Evolutionary conservation across 371 early-diverging fungal genomes (phyloP).

Genomic region (Mortierella polycephala): DNA sequence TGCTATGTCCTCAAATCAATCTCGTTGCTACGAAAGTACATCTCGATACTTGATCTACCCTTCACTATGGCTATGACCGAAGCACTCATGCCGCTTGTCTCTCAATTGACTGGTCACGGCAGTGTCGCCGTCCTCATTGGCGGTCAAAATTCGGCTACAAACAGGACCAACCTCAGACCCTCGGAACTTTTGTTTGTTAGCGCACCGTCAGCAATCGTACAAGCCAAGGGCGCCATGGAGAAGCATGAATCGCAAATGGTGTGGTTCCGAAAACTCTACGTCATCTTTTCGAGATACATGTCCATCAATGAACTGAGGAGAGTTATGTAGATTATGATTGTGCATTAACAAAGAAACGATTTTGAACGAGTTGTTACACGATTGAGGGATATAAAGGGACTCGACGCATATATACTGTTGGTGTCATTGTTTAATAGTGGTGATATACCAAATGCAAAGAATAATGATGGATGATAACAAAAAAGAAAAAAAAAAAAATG

Average conservation of each 20-base stretch:
- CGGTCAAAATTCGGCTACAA: conserved; percentile 5
- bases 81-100: conserved; percentile 36
- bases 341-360: not conserved
- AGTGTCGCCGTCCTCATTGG: conserved; percentile 16
- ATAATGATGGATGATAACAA: conserved; percentile 1
- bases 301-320: conserved; percentile 75
- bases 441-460: not conserved
- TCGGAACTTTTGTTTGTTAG: conserved; percentile 63
- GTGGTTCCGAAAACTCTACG: conserved; percentile 96
- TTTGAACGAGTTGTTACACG: too few species aligned
- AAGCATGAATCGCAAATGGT: conserved; percentile 90
- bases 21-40: conserved; percentile 82
- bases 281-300: conserved; percentile 96
- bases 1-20: conserved; percentile 72
- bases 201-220: conserved; percentile 57
- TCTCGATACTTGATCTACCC: conserved; percentile 69
- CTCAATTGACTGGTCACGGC: conserved; percentile 17
- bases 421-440: too few species aligned
- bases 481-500: not conserved
- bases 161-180: conserved; percentile 15
- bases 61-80: conserved; percentile 38
- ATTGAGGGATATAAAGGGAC: too few species aligned
- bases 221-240: conserved; percentile 79
- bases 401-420: too few species aligned
- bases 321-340: conserved; percentile 32